Base-by-base conservation (phyloP, 805 yeast genomes). In the Candida parachauliodes region DNA sequence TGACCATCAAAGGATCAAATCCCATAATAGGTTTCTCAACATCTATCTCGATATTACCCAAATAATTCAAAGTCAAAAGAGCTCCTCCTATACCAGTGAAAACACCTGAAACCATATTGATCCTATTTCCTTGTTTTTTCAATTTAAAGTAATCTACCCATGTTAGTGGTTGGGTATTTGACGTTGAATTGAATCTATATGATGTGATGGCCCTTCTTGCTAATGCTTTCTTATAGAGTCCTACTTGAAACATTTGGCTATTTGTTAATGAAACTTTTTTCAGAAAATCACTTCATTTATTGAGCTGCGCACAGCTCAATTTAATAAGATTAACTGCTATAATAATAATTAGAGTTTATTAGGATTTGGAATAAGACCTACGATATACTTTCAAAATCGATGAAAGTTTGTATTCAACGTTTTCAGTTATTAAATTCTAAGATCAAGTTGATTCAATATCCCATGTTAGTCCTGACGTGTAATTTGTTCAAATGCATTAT, bases 11-110 rank as follows among this genome's bases (percentile, higher is more conserved):
- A n/a, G 95, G 88, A 55, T 93, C 98, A 43, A 91, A 71, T 2
- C 98, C 98, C 61, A 84, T 75, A 34, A 91, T 74, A 43, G 79
- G 75, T 57, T 87, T 86, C 30, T 95, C 88, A 25, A 91, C 84
- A 57, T 91, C 97, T 43, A 93, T 78, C 55, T 87, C 93, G 48
- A 84, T 68, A 49, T 84, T 83, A 20, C 96, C 81, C 36, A 89
- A 68, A 55, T 79, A 81, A 1, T 76, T 77, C 78, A 89, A 85
- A 2, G 97, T 81, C 4, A 72, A 53, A 10, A 72, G 66, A 16
- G 86, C 76, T 2, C 94, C 88, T 6, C 72, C 50, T 8, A 84
- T 37, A 0, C 89, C 83, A 3, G 95, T 79, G 37, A 80, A 55
- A 2, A 76, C 67, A 1, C 96, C 85, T 1, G 89, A 73, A 2